Evolutionary conservation across 176 grass and related monocot genomes (phyloP).

Genomic region (Aechmea fasciata): DNA sequence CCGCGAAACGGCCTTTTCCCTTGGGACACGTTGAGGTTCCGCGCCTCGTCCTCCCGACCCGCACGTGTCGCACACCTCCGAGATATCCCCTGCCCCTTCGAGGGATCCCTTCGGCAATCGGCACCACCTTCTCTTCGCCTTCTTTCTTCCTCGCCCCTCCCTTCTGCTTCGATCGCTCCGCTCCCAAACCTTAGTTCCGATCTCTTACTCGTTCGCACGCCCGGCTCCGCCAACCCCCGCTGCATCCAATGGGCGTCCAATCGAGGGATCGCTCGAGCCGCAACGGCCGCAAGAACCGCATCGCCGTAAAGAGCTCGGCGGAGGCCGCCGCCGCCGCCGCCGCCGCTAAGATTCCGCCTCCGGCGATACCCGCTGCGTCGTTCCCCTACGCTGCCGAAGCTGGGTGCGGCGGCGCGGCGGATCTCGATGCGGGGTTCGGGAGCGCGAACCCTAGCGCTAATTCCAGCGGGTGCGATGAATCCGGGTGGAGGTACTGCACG

Average conservation of each 20-base stretch:
- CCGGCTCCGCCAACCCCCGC: neutral
- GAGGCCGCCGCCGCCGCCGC: neutral
- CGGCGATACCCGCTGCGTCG: neutral
- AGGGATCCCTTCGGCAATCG: too few relatives aligned
- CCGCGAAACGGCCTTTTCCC: too few relatives aligned
- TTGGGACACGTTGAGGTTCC: too few relatives aligned
- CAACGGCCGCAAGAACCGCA: neutral
- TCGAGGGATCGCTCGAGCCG: slow-evolving; percentile 1
- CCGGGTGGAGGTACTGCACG: slow-evolving; percentile 43
- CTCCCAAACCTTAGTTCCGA: neutral
- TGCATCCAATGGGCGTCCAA: neutral
- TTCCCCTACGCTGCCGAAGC: too few relatives aligned
- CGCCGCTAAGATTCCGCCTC: neutral
- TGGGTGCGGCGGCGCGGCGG: neutral
- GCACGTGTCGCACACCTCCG: too few relatives aligned
- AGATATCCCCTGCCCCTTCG: too few relatives aligned
- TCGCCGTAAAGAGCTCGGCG: neutral
- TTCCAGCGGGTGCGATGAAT: slow-evolving; percentile 1
- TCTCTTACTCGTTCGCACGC: neutral
- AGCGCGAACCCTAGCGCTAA: slow-evolving; percentile 6
- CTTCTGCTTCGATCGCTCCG: neutral
- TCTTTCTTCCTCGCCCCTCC: too few relatives aligned
- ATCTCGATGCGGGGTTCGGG: neutral
- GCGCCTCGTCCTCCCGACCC: too few relatives aligned
- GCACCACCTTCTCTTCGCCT: too few relatives aligned